A percentile compares a stretch with the other conserved stretches of the same genome.
phyloP scores from a whole-genome alignment of 371 early-diverging fungal genomes.

The Mycotypha africana region DNA sequence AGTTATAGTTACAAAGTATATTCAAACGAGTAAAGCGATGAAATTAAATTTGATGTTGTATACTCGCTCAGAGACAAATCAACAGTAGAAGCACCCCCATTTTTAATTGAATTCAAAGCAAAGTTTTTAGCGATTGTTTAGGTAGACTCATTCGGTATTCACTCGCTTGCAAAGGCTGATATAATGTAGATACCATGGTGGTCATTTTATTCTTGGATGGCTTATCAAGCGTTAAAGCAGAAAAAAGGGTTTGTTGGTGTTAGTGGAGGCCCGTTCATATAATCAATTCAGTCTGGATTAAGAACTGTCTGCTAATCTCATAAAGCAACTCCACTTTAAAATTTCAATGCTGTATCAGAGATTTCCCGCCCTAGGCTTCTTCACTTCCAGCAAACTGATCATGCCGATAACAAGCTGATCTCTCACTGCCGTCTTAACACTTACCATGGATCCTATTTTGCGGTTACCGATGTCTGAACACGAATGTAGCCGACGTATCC shows the following conservation, averaged over 20 bases:
- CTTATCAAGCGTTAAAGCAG: conserved; percentile 7
- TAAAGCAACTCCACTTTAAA: no score
- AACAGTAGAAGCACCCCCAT: conserved; percentile 1
- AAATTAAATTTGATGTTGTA: conserved; percentile 3
- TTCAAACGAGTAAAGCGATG: conserved; percentile 6
- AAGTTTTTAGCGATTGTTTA: conserved; percentile 3
- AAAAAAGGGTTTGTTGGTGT: conserved; percentile 5
- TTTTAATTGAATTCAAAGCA: conserved; percentile 6
- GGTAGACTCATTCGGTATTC: conserved; percentile 4
- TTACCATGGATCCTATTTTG: no score
- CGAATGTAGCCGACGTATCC: no score
- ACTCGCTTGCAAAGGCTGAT: conserved; percentile 1
- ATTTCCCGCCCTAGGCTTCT: no score
- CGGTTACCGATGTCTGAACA: no score
- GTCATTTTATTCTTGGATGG: conserved; percentile 9
- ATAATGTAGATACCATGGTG: conserved; percentile 7
- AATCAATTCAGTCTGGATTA: conserved; percentile 8
- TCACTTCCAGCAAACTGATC: no score
- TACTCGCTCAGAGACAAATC: conserved; percentile 2
- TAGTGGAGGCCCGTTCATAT: conserved; percentile 6
- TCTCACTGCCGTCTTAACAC: no score
- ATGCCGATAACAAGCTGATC: no score
- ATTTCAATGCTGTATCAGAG: no score
- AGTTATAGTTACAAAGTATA: conserved; percentile 7
- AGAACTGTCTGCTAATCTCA: conserved; percentile 5